These are phyloP conservation scores for Yarrowia galli DNA, from an alignment of 1,139 yeast genomes.

Conservation along the genomic window DNA sequence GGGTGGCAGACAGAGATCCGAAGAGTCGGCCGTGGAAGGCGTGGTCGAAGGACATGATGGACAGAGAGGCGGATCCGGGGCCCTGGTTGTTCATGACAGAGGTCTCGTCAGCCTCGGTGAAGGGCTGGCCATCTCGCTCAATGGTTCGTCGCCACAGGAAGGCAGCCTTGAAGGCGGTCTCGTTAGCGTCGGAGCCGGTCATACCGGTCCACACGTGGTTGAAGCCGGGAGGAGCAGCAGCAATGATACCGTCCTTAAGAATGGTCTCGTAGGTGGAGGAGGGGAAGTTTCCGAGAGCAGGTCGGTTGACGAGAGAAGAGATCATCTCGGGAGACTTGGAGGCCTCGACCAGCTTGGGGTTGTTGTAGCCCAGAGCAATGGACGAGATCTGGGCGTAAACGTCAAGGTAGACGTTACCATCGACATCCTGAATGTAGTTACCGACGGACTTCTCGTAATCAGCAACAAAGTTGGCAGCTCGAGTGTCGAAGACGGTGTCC, in stretches of 20 bases:
- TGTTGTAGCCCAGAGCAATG: conserved; percentile 79
- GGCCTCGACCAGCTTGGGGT: conserved; percentile 68
- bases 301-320: conserved; percentile 74
- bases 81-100: conserved; percentile 70
- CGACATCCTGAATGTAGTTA: conserved; percentile 74
- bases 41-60: conserved; percentile 72
- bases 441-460: conserved; percentile 74
- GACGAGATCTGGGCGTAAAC: conserved; percentile 82
- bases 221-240: conserved; percentile 76
- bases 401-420: conserved; percentile 72
- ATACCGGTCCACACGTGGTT: conserved; percentile 74
- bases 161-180: conserved; percentile 84
- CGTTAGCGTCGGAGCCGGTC: conserved; percentile 86
- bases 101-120: conserved; percentile 65
- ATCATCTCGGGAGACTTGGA: conserved; percentile 72
- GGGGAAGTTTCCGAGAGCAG: conserved; percentile 81
- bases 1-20: conserved; percentile 78
- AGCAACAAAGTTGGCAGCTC: conserved; percentile 71
- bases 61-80: conserved; percentile 78
- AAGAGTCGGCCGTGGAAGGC: conserved; percentile 86
- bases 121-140: conserved; percentile 59
- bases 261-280: conserved; percentile 66
- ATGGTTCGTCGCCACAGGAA: conserved; percentile 75
- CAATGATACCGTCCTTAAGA: conserved; percentile 61
- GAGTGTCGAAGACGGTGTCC: conserved; percentile 64